These are phyloP conservation scores for Aspergillus nidulans DNA, from an alignment of 495 filamentous ascomycete genomes.

Conservation along the genomic window DNA sequence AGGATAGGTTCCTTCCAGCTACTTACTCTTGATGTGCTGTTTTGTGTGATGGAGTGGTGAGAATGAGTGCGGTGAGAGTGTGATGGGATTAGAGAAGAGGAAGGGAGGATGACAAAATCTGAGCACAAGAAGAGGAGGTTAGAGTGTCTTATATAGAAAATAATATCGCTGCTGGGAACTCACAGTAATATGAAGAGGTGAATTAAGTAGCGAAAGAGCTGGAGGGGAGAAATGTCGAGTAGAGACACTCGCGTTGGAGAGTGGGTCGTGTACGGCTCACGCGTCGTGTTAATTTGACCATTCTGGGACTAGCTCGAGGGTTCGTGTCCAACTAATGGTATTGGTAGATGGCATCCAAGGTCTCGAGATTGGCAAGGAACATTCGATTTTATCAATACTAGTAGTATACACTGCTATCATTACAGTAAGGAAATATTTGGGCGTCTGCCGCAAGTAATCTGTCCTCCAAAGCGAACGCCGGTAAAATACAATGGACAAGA, in stretches of 20 bases:
- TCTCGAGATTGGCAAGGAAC: background rate
- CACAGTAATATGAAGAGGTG: conserved; percentile 4
- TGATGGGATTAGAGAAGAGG: background rate
- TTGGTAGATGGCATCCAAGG: background rate
- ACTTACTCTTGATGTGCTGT: conserved; percentile 36
- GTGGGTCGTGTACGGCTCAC: conserved; percentile 17
- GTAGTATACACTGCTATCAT: background rate
- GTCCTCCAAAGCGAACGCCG: background rate
- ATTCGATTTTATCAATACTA: background rate
- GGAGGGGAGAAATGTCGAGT: conserved; percentile 12
- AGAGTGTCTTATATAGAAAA: conserved; percentile 3
- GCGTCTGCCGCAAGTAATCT: background rate
- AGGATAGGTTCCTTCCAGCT: background rate
- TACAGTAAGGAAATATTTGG: background rate
- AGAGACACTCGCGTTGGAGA: conserved; percentile 31
- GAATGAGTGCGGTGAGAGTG: conserved; percentile 6
- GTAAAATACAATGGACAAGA: background rate
- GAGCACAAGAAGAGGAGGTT: background rate
- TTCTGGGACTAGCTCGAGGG: conserved; percentile 22
- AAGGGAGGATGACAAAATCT: conserved; percentile 5
- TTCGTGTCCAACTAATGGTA: background rate
- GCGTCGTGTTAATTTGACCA: conserved; percentile 28
- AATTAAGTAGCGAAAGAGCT: conserved; percentile 14
- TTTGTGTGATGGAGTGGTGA: conserved; percentile 10
- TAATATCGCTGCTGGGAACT: background rate